Evolutionary conservation across 1,139 yeast genomes (phyloP), one percentile per base, ranked within the genome.

Genomic region (Scheffersomyces cryptocercus): DNA sequence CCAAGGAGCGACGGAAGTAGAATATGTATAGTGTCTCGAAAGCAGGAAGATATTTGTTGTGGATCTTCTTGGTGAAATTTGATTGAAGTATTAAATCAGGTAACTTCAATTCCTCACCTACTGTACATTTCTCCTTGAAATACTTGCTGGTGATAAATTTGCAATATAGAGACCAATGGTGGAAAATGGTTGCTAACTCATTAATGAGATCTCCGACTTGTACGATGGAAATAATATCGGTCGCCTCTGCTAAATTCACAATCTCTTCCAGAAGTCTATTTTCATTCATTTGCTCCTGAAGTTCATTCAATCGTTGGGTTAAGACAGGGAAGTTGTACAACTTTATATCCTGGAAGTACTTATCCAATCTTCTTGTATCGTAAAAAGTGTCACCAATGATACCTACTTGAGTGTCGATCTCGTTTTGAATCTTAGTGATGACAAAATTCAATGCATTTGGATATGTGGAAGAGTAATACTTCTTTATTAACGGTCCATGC

Each of bases 361-460:
- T 74, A 32, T 76, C 81, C 9, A 89, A 60, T 35, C 85, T 73
- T 49, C 88, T 77, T 39, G 80, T 76, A 52, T 88, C 97, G 70
- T 84, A 82, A 59, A 89, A 89, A 0, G 95, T 88, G 61, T 93
- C 98, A 44, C 88, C 74, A 9, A 93, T 86, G 38, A 93, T 70
- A 0, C 96, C 95, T 20, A 95, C 86, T 58, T 93, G 99, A 11
- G 91, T 76, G 58, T 93, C 99, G 15, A 95, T 85, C 59, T 93
- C 99, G 45, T 79, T 73, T 62, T 93, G 96, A 30, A 93, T 84
- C 44, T 79, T 80, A 26, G 77, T 81, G 51, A 91, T 76, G 4
- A 91, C 91, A 38, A 74, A 75, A 3, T 76, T 68, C 72, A 91
- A 82, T 26, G 88, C 84, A 14, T 75, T 66, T 1, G 74, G 71